Base-by-base conservation (phyloP, 2,329 filamentous ascomycete genomes). In the Balansia obtecta region DNA sequence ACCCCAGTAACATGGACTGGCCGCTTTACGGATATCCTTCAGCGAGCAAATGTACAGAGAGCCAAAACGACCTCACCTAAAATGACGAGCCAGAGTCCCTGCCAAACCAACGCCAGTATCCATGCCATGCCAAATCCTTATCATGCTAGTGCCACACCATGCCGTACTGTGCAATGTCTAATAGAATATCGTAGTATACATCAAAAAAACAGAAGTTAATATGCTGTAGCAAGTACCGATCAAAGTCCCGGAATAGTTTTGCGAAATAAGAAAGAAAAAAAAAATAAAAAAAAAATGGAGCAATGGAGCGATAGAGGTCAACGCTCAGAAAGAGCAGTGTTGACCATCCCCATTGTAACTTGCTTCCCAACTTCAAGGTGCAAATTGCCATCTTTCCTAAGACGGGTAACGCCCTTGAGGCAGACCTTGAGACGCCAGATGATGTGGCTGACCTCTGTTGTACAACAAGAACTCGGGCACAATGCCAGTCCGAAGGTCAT, bases 401-500 rank as follows among this genome's bases (percentile, higher is more conserved):
- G 63, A 64, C 52, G 61, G 62, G 56, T 63, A 68, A 20, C 61
- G 61, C 45, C 64, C 65, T 43, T 66, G 65, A 47, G 56, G 53
- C 43, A 57, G 56, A 32, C 53, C 53, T 13, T 64, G 63, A n/a
- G 56, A 32, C 32, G 54, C 49, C 40, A 60, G 46, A 13, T 54
- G 55, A 41, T 61, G 61, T 34, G 63, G 58, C 50, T 65, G 63
- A 37, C 60, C 58, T 8, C 66, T 57, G 46, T 68, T 63, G 55
- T 63, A 68, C 45, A 65, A 51, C 42, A 68, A 51, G 53, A 79
- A 83, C 57, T 83, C 80, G 16, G 86, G 86, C 4, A 90, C 77
- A 18, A 87, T 76, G 11, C 86, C 86, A 0, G 82, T 79, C 38
- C 83, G 80, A 51, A 86, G 72, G 41, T 85, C 80, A 52, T 81